These are phyloP conservation scores for Globisporangium okanoganense DNA, from an alignment of 352 stramenopile species.

Conservation along the genomic window DNA sequence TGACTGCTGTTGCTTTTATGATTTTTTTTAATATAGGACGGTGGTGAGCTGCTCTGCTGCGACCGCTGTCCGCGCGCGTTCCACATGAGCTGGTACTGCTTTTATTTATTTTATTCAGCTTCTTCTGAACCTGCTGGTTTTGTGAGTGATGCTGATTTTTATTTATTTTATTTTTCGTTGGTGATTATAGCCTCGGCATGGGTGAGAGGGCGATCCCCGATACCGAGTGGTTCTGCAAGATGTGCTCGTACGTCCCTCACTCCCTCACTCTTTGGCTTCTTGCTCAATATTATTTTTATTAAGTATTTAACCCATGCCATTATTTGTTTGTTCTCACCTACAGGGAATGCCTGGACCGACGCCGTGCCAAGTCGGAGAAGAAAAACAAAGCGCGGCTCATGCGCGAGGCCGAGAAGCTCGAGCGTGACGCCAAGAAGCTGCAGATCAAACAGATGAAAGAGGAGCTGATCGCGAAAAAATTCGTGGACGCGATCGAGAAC, in stretches of 20 bases:
- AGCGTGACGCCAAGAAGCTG: constrained; percentile 63
- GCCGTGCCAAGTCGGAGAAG: constrained; percentile 66
- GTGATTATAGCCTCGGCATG: constrained; percentile 58
- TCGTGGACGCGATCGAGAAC: constrained; percentile 74
- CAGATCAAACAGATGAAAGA: constrained; percentile 70
- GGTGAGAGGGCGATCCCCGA: constrained; percentile 70
- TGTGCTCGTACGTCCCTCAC: constrained; percentile 61
- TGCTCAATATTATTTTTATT: background rate
- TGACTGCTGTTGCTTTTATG: background rate
- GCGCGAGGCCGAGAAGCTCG: constrained; percentile 77
- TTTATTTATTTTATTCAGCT: background rate
- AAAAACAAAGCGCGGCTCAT: constrained; percentile 76
- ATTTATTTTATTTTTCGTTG: background rate
- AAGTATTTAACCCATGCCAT: background rate
- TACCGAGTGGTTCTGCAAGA: constrained; percentile 87
- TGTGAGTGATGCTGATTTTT: too few relatives aligned
- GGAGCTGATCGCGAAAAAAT: constrained; percentile 66
- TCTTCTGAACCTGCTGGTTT: background rate
- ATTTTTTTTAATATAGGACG: constrained; percentile 25
- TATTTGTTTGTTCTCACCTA: background rate
- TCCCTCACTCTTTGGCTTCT: background rate
- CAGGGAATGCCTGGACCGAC: constrained; percentile 77
- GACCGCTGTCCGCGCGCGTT: constrained; percentile 91
- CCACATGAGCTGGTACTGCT: constrained; percentile 82
- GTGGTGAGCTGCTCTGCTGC: constrained; percentile 88